Evolutionary conservation across 169 alveolate genomes (phyloP).

Genomic region (Eimeria mitis): DNA sequence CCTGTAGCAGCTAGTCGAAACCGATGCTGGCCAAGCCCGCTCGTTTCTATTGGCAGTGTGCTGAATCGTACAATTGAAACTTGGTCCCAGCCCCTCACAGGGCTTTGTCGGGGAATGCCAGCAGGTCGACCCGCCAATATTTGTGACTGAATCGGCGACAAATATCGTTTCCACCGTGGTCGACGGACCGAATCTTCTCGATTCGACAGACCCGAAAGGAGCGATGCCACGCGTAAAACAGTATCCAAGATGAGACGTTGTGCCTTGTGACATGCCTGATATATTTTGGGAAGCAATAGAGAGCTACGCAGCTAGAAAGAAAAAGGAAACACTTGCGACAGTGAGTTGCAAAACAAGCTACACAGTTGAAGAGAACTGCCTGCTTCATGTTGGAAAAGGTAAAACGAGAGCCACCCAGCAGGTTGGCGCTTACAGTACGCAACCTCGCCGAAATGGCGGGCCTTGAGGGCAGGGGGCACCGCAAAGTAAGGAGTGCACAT

Average conservation of each 20-base stretch:
- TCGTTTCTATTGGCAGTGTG: background rate
- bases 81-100: no score
- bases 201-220: background rate
- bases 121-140: background rate
- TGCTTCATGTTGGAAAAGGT: background rate
- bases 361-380: background rate
- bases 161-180: background rate
- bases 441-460: background rate
- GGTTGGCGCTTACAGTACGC: background rate
- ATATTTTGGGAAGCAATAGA: background rate
- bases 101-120: background rate
- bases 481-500: background rate
- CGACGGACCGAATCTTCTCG: background rate
- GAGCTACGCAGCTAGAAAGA: background rate
- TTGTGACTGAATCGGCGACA: background rate
- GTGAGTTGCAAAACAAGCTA: background rate
- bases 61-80: background rate
- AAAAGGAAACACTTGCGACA: background rate
- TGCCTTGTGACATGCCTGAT: background rate
- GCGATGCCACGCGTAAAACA: background rate
- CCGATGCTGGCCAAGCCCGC: background rate
- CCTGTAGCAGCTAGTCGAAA: slow-evolving; percentile 4
- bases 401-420: background rate
- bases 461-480: background rate
- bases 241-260: background rate